Conservation (phyloP, 2,329 filamentous ascomycete species). For the Colletotrichum filicis region DNA sequence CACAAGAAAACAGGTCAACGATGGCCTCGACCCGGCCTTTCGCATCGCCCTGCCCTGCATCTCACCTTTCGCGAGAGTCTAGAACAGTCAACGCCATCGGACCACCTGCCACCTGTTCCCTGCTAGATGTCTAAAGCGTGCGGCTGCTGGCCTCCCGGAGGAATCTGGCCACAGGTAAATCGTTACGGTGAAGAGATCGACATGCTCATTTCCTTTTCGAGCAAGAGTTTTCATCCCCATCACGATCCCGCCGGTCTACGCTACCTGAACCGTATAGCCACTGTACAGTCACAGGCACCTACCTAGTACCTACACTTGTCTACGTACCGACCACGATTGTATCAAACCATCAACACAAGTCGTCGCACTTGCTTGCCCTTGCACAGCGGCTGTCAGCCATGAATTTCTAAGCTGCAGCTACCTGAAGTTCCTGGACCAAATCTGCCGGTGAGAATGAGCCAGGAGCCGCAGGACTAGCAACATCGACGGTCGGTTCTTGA, state of each 20-base stretch:
- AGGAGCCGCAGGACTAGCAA: constrained; percentile 18
- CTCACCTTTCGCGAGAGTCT: constrained; percentile 21
- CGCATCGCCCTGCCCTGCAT: background rate
- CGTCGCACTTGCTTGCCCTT: constrained; percentile 2
- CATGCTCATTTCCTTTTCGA: constrained; percentile 12
- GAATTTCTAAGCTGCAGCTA: constrained; percentile 28
- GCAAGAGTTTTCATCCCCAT: constrained; percentile 6
- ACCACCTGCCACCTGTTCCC: constrained; percentile 22
- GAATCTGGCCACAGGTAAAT: constrained; percentile 26
- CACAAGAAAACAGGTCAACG: background rate
- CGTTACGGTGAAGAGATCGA: constrained; percentile 32
- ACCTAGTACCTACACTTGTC: background rate
- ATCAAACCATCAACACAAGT: background rate
- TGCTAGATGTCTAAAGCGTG: constrained; percentile 15
- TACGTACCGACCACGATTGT: background rate
- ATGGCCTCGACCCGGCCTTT: background rate
- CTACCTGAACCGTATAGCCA: background rate
- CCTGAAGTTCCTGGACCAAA: constrained; percentile 1
- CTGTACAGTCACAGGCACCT: constrained; percentile 4
- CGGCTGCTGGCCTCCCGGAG: constrained; percentile 18
- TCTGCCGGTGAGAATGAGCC: constrained; percentile 9
- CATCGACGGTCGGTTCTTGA: background rate
- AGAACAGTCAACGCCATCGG: constrained; percentile 31
- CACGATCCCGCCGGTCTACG: constrained; percentile 11
- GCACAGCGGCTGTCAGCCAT: background rate